These are phyloP conservation scores for Fusarium brevicatenulatum DNA, from an alignment of 2,329 filamentous ascomycete species.

Conservation along the genomic window DNA sequence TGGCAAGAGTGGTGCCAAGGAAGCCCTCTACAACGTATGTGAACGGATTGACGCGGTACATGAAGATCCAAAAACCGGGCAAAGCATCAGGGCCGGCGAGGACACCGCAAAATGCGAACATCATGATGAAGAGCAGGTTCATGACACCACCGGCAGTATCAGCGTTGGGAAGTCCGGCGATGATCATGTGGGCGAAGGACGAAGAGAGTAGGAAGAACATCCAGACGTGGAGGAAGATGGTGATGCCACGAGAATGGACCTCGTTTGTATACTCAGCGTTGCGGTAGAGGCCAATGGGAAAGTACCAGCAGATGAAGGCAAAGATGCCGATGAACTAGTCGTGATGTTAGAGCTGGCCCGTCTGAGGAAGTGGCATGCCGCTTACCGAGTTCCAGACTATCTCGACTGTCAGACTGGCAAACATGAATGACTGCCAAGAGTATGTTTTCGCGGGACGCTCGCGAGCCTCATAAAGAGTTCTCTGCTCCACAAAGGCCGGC, in stretches of 20 bases:
- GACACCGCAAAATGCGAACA: conserved; percentile 71
- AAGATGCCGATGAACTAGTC: conserved; percentile 52
- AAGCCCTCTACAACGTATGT: conserved; percentile 78
- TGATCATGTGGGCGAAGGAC: conserved; percentile 72
- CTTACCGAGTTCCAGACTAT: conserved; percentile 73
- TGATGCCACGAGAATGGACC: conserved; percentile 60
- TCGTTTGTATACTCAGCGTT: conserved; percentile 65
- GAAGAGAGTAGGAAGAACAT: conserved; percentile 72
- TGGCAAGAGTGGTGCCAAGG: conserved; percentile 70
- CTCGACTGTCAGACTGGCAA: conserved; percentile 70
- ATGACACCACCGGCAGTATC: conserved; percentile 73
- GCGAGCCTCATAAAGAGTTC: conserved; percentile 75
- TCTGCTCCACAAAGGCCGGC: conserved; percentile 75
- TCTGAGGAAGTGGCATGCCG: background rate
- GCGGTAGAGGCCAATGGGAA: conserved; percentile 70
- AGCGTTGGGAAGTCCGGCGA: conserved; percentile 70
- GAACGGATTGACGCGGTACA: conserved; percentile 79
- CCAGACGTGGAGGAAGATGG: conserved; percentile 71
- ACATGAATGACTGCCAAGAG: conserved; percentile 74
- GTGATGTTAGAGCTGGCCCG: background rate
- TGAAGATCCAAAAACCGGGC: conserved; percentile 79
- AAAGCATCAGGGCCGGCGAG: conserved; percentile 68
- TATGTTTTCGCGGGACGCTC: conserved; percentile 75
- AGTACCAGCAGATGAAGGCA: conserved; percentile 74
- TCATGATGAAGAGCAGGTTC: conserved; percentile 70